Percentiles rank a stretch among this genome's conserved stretches.
Conservation (phyloP, 164 flowering plant species). For the Akebia trifoliata region DNA sequence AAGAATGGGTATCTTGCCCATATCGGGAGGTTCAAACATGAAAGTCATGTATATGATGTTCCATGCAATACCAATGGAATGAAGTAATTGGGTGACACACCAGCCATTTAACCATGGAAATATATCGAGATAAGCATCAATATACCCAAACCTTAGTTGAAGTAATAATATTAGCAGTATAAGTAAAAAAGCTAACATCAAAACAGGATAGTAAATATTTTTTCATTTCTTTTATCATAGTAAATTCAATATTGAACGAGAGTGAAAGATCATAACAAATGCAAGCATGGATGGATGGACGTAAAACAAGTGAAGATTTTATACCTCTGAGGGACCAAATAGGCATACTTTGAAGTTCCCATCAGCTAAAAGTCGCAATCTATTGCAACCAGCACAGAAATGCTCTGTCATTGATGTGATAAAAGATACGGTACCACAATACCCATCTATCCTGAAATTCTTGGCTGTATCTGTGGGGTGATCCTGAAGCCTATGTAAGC, state of each 20-base stretch:
- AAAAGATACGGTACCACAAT: conserved; percentile 78
- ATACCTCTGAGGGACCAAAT: conserved; percentile 97
- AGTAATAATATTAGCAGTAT: background rate
- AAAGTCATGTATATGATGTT: background rate
- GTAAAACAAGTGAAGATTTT: background rate
- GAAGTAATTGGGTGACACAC: background rate
- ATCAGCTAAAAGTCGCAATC: conserved; percentile 89
- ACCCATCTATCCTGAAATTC: conserved; percentile 75
- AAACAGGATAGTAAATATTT: background rate
- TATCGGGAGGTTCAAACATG: background rate
- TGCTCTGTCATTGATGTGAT: conserved; percentile 99
- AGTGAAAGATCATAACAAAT: background rate
- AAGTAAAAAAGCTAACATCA: too few relatives aligned
- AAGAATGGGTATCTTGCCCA: background rate
- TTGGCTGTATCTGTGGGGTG: conserved; percentile 89
- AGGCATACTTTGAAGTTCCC: conserved; percentile 98
- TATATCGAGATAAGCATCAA: background rate
- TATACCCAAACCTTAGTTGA: background rate
- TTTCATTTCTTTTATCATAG: background rate
- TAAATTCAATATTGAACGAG: background rate
- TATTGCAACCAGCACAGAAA: conserved; percentile 96
- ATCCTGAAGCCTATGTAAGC: conserved; percentile 62
- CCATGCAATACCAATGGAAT: background rate
- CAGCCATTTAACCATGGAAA: background rate
- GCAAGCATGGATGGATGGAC: background rate